phyloP scores from a whole-genome alignment of 2,329 filamentous ascomycete species.

The Tolypocladium capitatum region DNA sequence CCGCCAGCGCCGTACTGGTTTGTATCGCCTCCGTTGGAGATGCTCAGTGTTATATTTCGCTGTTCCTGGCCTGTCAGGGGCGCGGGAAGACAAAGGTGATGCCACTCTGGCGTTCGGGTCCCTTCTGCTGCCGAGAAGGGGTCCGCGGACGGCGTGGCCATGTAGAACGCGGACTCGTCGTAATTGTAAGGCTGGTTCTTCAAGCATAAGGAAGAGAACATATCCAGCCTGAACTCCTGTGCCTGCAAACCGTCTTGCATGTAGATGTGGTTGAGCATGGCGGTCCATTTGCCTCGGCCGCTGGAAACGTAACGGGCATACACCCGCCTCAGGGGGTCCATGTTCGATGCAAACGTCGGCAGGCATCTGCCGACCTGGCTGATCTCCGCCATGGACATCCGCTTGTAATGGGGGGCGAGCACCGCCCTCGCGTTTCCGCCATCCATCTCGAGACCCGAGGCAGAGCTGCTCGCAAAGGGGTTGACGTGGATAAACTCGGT shows the following conservation, averaged over 20 bases:
- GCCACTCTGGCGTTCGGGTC: neutral
- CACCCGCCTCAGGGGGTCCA: neutral
- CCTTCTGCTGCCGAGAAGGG: neutral
- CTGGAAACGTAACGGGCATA: neutral
- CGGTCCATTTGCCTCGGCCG: neutral
- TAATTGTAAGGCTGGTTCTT: neutral
- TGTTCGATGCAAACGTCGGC: neutral
- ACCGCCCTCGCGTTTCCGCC: neutral
- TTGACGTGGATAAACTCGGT: too few species aligned
- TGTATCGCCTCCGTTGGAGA: neutral
- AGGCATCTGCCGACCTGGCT: neutral
- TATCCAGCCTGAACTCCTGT: neutral
- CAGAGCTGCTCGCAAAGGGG: neutral
- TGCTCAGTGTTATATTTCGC: neutral
- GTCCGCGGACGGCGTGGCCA: neutral
- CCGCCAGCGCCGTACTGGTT: neutral
- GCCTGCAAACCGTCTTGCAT: neutral
- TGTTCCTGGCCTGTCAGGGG: neutral
- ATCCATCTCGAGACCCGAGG: neutral
- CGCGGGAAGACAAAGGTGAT: neutral
- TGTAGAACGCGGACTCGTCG: neutral
- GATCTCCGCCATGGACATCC: neutral
- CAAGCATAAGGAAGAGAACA: neutral
- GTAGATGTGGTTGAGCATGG: neutral
- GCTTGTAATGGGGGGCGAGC: neutral